Base-by-base conservation (phyloP, 73 alveolate species). In the Uronychia setigera region DNA sequence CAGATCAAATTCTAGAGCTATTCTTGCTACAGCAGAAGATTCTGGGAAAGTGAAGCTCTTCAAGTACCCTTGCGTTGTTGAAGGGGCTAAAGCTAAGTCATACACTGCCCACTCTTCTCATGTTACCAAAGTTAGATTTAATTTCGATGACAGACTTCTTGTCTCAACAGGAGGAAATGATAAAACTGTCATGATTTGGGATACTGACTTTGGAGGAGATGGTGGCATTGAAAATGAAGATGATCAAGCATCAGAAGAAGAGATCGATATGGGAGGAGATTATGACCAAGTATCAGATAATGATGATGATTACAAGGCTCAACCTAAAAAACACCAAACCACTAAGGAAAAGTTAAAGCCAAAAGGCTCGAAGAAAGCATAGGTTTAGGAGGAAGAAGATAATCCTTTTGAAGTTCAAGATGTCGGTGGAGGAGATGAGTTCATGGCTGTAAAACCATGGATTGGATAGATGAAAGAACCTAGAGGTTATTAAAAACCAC, bases 81-180 rank as follows among this genome's bases (percentile, higher is more conserved):
- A 96, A 59, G 95, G 91, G 88, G 97, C 98, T 67, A 87, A 93
- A 35, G 85, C 82, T 86, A 98, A 98, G 81, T 95, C 95, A 35
- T 98, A 96, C 92, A 93, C 92, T 77, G 99, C 99, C 25, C 99
- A 98, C 90, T 91, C 99, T 46, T 94, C 98, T 87, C 99, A 98
- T 96, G 95, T 98, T 5, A 97, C 99, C 46, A 97, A 98, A 90
- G 98, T 95, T 0, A 97, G 97, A 91, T 98, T 98, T 87, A 90
- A 97, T 35, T 86, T 87, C 33, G 97, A 91, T 60, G 99, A 98
- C 92, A 92, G 94, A 58, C 95, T 84, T 82, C 88, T 98, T 29
- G 85, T 97, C 0, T 91, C 99, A 26, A 97, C 97, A 32, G 99
- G 99, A 31, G 99, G 99, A 25, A 97, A 98, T 96, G 99, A 98